Conservation (phyloP, 192 early-diverging fungal species). For the Chytriomyces sp. region DNA sequence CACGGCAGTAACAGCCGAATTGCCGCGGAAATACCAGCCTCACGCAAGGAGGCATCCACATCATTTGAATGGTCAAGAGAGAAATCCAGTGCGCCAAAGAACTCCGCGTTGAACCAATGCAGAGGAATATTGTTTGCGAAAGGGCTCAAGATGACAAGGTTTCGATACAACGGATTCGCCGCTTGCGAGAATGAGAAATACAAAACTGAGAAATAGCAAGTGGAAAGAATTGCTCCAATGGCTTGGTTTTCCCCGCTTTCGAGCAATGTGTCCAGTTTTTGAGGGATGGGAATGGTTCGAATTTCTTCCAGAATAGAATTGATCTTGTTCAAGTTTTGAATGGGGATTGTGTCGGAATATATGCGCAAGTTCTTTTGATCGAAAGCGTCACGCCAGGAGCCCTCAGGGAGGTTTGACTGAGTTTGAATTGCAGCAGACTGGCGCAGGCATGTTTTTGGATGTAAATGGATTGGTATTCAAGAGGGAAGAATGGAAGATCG, state of each 20-base stretch:
- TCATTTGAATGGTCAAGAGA: background rate
- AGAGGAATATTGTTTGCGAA: conserved; percentile 4
- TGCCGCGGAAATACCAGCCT: too few species aligned
- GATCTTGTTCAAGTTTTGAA: background rate
- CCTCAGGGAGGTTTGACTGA: background rate
- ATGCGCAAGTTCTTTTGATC: background rate
- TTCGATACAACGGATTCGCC: background rate
- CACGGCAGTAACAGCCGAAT: too few species aligned
- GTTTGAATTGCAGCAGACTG: too few species aligned
- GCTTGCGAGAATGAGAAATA: background rate
- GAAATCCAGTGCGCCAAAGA: conserved; percentile 1
- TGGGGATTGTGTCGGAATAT: background rate
- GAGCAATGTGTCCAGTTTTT: background rate
- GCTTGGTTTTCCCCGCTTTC: background rate
- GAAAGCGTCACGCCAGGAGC: background rate
- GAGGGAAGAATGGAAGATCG: too few species aligned
- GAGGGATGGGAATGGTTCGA: background rate
- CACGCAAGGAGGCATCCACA: too few species aligned
- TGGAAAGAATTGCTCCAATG: conserved; percentile 11
- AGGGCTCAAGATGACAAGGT: background rate
- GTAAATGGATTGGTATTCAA: background rate
- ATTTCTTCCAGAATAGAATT: conserved; percentile 17
- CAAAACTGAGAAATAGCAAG: conserved; percentile 15
- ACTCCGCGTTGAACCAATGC: conserved; percentile 10
- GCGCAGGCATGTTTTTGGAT: conserved; percentile 2